These are phyloP conservation scores for Leersia perrieri DNA, from an alignment of 176 grass and related monocot species.

Conservation along the genomic window DNA sequence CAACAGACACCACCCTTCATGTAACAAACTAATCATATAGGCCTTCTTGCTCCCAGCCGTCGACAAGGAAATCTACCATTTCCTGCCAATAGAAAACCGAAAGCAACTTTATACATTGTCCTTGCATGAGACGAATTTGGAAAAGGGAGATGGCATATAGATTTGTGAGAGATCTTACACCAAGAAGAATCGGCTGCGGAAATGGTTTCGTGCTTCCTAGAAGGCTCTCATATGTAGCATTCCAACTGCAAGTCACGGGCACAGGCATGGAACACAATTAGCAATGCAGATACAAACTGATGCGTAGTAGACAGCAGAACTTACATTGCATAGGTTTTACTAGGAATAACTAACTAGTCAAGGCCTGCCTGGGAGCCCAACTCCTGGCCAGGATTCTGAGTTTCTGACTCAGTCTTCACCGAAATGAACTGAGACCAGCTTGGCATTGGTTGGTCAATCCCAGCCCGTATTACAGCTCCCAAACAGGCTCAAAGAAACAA, in stretches of 20 bases:
- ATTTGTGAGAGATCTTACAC: conserved; percentile 45
- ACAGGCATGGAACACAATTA: background rate
- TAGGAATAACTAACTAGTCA: background rate
- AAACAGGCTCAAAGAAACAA: background rate
- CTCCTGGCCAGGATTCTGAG: background rate
- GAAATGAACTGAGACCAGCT: background rate
- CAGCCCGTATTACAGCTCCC: background rate
- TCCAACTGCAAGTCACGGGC: conserved; percentile 54
- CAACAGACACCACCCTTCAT: conserved; percentile 9
- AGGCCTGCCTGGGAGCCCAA: background rate
- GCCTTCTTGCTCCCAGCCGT: conserved; percentile 92
- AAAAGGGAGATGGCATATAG: background rate
- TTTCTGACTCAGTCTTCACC: background rate
- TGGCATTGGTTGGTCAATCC: background rate
- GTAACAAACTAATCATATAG: conserved; percentile 64
- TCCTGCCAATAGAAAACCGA: conserved; percentile 54
- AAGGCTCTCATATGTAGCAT: conserved; percentile 83
- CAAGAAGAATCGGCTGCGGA: conserved; percentile 64
- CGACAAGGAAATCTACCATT: conserved; percentile 92
- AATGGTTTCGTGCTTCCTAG: conserved; percentile 88
- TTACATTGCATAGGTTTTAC: background rate
- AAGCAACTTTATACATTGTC: background rate
- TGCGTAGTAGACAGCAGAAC: background rate
- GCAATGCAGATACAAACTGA: conserved; percentile 1
- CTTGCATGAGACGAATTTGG: background rate